phyloP scores from a whole-genome alignment of 495 filamentous ascomycete species.

The Daldinia grandis region DNA sequence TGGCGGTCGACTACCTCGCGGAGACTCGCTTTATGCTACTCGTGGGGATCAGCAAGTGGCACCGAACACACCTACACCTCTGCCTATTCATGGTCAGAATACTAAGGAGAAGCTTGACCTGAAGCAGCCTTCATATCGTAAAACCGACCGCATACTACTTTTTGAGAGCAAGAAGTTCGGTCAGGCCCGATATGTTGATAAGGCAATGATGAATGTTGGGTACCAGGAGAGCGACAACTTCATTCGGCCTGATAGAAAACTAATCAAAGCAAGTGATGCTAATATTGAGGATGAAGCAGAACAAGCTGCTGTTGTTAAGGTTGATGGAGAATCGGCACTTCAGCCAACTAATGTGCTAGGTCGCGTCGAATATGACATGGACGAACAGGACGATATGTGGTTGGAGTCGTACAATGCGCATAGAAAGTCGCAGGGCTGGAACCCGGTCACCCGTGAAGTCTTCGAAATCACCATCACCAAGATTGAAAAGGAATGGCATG shows the following conservation, averaged over 20 bases:
- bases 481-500: constrained; percentile 98
- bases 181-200: constrained; percentile 74
- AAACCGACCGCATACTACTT: constrained; percentile 61
- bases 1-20: constrained; percentile 55
- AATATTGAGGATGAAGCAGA: constrained; percentile 87
- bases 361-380: constrained; percentile 98
- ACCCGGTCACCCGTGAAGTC: constrained; percentile 86
- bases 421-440: constrained; percentile 73
- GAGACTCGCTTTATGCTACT: constrained; percentile 60
- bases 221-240: constrained; percentile 95
- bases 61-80: constrained; percentile 58
- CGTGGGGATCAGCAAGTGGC: constrained; percentile 49
- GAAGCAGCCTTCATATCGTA: constrained; percentile 65
- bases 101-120: constrained; percentile 68
- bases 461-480: constrained; percentile 99
- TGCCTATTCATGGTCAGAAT: constrained; percentile 63
- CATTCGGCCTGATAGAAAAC: constrained; percentile 73
- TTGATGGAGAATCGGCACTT: constrained; percentile 65
- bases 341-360: constrained; percentile 61
- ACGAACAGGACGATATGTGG: constrained; percentile 98
- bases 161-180: constrained; percentile 65
- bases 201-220: constrained; percentile 90
- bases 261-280: constrained; percentile 79
- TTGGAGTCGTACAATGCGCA: constrained; percentile 82
- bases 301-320: constrained; percentile 61